Evolutionary conservation across 768 basidiomycete genomes (phyloP).

Genomic region (Amanita exitialis): DNA sequence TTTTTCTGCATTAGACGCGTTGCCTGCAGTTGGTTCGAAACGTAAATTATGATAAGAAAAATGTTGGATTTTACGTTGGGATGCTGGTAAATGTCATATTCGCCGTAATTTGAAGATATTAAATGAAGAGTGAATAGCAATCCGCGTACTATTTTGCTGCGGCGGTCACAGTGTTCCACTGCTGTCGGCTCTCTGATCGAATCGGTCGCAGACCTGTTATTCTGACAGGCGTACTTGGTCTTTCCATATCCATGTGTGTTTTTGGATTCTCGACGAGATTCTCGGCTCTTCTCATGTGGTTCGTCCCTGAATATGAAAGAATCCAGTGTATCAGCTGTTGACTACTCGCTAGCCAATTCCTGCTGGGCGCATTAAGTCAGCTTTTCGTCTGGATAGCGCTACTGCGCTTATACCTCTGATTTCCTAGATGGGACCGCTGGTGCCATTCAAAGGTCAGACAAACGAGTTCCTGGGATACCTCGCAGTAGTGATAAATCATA

Average conservation of each 20-base stretch:
- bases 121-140: slow-evolving; percentile 32
- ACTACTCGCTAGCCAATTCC: slow-evolving; percentile 34
- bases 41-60: slow-evolving; percentile 60
- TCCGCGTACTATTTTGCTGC: slow-evolving; percentile 73
- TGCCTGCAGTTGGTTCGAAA: slow-evolving; percentile 28
- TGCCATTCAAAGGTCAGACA: slow-evolving; percentile 42
- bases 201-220: slow-evolving; percentile 75
- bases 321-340: background rate
- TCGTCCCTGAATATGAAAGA: background rate
- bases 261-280: slow-evolving; percentile 68
- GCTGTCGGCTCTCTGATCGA: slow-evolving; percentile 63
- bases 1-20: background rate
- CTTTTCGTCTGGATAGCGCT: background rate
- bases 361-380: slow-evolving; percentile 64
- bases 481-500: background rate
- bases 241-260: slow-evolving; percentile 59
- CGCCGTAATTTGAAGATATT: background rate
- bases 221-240: slow-evolving; percentile 50
- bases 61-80: slow-evolving; percentile 71
- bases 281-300: slow-evolving; percentile 40
- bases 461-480: background rate
- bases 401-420: background rate
- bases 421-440: slow-evolving; percentile 47
- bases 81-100: slow-evolving; percentile 39
- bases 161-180: slow-evolving; percentile 61